Percentiles rank a stretch among this genome's conserved stretches.
Conservation (phyloP, 176 grass and related monocot species). For the Carex kokanica region DNA sequence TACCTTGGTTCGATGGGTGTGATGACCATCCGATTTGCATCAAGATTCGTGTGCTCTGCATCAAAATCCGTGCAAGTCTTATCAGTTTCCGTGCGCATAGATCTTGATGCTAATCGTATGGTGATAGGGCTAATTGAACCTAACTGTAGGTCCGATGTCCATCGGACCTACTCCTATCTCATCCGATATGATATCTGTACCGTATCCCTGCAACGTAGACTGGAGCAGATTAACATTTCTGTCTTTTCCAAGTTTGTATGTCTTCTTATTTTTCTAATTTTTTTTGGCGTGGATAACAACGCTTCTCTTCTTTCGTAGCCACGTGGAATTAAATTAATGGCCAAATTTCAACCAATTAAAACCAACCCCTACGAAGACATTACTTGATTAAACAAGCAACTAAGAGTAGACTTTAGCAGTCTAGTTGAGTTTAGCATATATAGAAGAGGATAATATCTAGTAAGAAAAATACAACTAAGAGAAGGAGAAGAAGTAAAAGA, state of each 20-base stretch:
- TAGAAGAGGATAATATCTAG: constrained; percentile 7
- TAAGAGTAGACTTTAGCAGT: neutral
- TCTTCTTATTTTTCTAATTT: neutral
- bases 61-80: too few relatives aligned
- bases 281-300: neutral
- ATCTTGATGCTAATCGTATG: too few relatives aligned
- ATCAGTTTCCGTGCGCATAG: too few relatives aligned
- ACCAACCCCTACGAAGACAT: neutral
- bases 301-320: neutral
- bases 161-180: too few relatives aligned
- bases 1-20: too few relatives aligned
- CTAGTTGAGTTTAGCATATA: neutral
- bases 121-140: too few relatives aligned
- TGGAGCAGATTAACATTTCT: neutral
- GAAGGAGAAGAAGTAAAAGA: neutral
- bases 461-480: neutral
- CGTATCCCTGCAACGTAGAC: too few relatives aligned
- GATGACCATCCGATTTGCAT: too few relatives aligned
- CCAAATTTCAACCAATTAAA: constrained; percentile 18
- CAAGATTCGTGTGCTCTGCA: too few relatives aligned
- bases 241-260: neutral
- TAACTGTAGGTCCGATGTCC: too few relatives aligned
- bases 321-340: constrained; percentile 10
- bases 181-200: too few relatives aligned
- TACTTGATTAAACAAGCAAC: neutral